A percentile compares a stretch with the other conserved stretches of the same genome.
Evolutionary conservation across 352 stramenopile genomes (phyloP).

Genomic region (Phytophthora ohioensis): DNA sequence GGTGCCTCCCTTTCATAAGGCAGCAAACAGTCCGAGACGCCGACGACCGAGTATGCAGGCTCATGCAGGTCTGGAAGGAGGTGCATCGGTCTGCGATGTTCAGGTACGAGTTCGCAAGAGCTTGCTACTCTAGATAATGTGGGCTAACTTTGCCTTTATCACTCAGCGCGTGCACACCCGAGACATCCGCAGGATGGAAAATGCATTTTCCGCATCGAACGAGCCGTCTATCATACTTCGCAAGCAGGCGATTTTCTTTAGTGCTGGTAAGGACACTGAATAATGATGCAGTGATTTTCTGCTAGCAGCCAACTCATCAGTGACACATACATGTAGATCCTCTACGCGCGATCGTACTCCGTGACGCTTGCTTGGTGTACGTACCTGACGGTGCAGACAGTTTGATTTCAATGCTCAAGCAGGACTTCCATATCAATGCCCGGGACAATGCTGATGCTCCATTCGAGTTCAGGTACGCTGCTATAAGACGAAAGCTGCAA

Average conservation of each 20-base stretch:
- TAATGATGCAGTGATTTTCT: too few species aligned
- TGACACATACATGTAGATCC: conserved; percentile 40
- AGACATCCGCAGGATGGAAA: conserved; percentile 74
- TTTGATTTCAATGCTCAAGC: conserved; percentile 57
- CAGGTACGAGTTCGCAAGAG: conserved; percentile 44
- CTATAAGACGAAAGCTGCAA: neutral
- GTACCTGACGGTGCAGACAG: conserved; percentile 55
- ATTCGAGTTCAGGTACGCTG: conserved; percentile 66
- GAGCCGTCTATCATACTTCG: conserved; percentile 66
- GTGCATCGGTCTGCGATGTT: conserved; percentile 36
- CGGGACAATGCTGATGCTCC: conserved; percentile 52
- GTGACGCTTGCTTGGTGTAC: conserved; percentile 55
- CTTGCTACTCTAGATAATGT: conserved; percentile 7
- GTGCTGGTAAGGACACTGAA: conserved; percentile 45
- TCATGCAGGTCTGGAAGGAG: conserved; percentile 7
- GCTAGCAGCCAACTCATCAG: too few species aligned
- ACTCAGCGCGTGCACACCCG: conserved; percentile 59
- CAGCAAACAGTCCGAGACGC: conserved; percentile 22
- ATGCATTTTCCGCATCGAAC: conserved; percentile 69
- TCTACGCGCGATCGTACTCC: conserved; percentile 64
- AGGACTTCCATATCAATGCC: conserved; percentile 53
- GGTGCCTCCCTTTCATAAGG: conserved; percentile 12
- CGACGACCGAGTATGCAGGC: conserved; percentile 4
- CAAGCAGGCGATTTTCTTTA: conserved; percentile 74
- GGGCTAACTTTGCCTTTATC: neutral